Base-by-base conservation (phyloP, 2,329 filamentous ascomycete species). In the Celoporthe dispersa region DNA sequence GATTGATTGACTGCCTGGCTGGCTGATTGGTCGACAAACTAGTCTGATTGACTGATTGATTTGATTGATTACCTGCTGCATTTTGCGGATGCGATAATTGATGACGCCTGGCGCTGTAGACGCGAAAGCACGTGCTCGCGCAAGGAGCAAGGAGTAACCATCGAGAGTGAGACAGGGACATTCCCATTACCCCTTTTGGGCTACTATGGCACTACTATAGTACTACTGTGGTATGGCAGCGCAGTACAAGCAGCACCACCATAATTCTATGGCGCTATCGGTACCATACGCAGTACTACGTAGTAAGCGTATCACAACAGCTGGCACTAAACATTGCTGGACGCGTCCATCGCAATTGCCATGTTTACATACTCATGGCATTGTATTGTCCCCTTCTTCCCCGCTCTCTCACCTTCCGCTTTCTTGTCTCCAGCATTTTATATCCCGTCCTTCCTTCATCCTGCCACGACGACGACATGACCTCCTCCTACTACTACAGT, bases 371-470 rank as follows among this genome's bases (percentile, higher is more conserved):
- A 22, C 7, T 48, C 6, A 19, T 48, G 6, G 44, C 8, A 48
- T 1, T 16, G 8, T 16, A 41, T n/a, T 11, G 44, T n/a, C 44
- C 44, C n/a, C 41, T 1, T 44, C 1, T 8, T 16, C 22, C n/a
- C 11, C 6, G 6, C 22, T n/a, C 5, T n/a, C 5, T n/a, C 1
- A 1, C 16, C 22, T n/a, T n/a, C 2, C 7, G 8, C 6, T 8
- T 19, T n/a, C 19, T 48, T 11, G n/a, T n/a, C 3, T 41, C 12
- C 39, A 14, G 14, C 39, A 16, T 41, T 41, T 16, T 14, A 41
- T 41, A 41, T 41, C 16, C 16, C 39, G 16, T 41, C 44, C 44
- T n/a, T 3, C 16, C 8, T n/a, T 19, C 22, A 44, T 44, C 44
- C 19, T 48, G 6, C 19, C 44, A 48, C 41, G 44, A 48, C 44